Evolutionary conservation across 495 filamentous ascomycete species (phyloP), one percentile per base, ranked within the genome.

Genomic region (Talaromyces trachyspermus): DNA sequence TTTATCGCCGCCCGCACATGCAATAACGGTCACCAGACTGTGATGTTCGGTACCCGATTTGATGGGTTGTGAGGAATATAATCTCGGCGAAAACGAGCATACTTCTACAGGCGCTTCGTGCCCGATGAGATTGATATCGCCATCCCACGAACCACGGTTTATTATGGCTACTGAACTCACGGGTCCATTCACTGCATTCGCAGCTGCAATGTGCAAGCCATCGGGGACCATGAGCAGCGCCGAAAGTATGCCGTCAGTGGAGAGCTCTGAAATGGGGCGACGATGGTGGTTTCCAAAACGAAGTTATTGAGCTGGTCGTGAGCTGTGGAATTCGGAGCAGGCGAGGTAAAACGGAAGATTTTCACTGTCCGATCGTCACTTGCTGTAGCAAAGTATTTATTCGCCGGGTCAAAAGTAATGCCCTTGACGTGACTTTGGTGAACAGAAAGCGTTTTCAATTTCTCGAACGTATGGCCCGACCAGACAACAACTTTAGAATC

Each of bases 341-440:
- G 92, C 2, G 89, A 83, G 11, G 84, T 95, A 62, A 95, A 99
- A 44, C 90, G 84, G 68, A 94, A 95, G 49, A 99, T 86, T 61
- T 95, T 95, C 65, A 99, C 92, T 5, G 88, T 88, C 24, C 92
- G 83, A 60, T 99, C 92, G 60, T 99, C 92, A 66, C 88, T 95
- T 1, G 92, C 89, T 1, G 92, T 99, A 22, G 92, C 92, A 66
- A 99, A 99, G 71, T 95, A 97, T 59, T 97, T 97, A 68, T 96
- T 97, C 15, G 94, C 94, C 1, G 92, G 92, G 58, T 99, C 92
- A 59, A 99, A 99, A 1, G 89, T 95, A 57, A 99, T 87, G 19
- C 92, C 92, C 63, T 99, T 99, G 61, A 99, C 94, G 58, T 96
- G 92, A 58, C 89, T 95, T 59, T 94, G 86, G 56, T 99, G 92